Evolutionary conservation across 306 rosid genomes (phyloP).

Genomic region (Cicer pinnatifidum): DNA sequence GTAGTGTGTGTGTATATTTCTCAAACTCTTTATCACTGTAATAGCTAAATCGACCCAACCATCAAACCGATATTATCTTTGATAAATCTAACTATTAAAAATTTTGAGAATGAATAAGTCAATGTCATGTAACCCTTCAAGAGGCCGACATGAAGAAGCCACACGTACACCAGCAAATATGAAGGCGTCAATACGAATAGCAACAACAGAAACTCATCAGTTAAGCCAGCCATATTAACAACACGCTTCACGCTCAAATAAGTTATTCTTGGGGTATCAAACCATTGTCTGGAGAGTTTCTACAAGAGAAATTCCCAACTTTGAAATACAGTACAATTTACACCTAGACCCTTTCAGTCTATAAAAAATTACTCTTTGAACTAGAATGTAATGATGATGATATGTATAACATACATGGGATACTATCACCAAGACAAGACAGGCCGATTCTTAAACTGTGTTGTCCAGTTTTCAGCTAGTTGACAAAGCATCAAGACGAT

Average conservation of each 20-base stretch:
- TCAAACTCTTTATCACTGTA: no score
- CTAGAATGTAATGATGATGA: conserved; percentile 17
- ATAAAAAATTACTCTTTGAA: conserved; percentile 31
- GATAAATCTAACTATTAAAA: no score
- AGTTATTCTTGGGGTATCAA: not conserved
- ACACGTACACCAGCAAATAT: not conserved
- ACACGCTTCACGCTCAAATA: conserved; percentile 1
- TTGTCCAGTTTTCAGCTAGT: not conserved
- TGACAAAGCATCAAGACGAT: not conserved
- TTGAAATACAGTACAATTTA: conserved; percentile 31
- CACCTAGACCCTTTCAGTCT: not conserved
- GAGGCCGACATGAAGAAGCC: no score
- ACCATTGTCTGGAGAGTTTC: not conserved
- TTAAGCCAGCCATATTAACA: conserved; percentile 20
- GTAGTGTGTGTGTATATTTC: no score
- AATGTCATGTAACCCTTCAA: no score
- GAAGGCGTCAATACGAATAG: not conserved
- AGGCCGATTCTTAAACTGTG: conserved; percentile 33
- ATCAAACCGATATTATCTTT: no score
- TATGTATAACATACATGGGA: conserved; percentile 24
- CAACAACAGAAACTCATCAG: conserved; percentile 17
- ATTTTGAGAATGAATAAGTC: no score
- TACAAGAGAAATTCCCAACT: conserved; percentile 14
- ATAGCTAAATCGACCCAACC: no score
- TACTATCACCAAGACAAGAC: not conserved